Base-by-base conservation (phyloP, 805 yeast genomes). In the Brettanomyces anomalus region DNA sequence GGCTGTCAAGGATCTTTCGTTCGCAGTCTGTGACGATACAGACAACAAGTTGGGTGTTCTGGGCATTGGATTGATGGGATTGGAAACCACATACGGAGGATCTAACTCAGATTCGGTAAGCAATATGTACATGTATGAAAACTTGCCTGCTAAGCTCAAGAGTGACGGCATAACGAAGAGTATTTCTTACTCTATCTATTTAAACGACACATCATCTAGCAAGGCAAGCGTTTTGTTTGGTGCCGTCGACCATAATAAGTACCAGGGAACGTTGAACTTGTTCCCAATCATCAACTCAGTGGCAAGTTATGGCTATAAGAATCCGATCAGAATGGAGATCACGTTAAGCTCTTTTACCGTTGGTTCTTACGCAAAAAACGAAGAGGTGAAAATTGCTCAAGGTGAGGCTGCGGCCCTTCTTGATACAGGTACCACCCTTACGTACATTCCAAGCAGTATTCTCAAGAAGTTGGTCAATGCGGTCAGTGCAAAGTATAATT, bases 21-120 rank as follows among this genome's bases (percentile, higher is more conserved):
- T 88, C 58, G 96, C 94, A 2, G 77, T 87, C 19, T 94, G 85
- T 3, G 76, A 77, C 54, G 58, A 61, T 31, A 74, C 86, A 2
- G 76, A 77, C 47, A 77, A 89, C 3, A 59, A 76, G 7, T 63
- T 72, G 45, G 90, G 94, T 43, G 90, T 85, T 20, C 61, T 85
- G 35, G 88, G 89, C 21, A 76, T 85, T 48, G 90, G 93, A 10
- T 67, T 83, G 40, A 63, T 75, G 4, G 83, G 78, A 13, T 68
- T 84, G 43, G 95, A 88, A 60, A 67, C 76, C 3, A 82, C 90
- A 1, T 67, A 66, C 46, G 54, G 71, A 7, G 57, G 61, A 5
- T 8, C 46, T 13, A 39, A 43, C 4, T 31, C 49, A 11, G 34
- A 35, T 13, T 15, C 41, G 5, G 24, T 42, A 11, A 32, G 41